Conservation (phyloP, 306 rosid species). For the Acacia acuminata region DNA sequence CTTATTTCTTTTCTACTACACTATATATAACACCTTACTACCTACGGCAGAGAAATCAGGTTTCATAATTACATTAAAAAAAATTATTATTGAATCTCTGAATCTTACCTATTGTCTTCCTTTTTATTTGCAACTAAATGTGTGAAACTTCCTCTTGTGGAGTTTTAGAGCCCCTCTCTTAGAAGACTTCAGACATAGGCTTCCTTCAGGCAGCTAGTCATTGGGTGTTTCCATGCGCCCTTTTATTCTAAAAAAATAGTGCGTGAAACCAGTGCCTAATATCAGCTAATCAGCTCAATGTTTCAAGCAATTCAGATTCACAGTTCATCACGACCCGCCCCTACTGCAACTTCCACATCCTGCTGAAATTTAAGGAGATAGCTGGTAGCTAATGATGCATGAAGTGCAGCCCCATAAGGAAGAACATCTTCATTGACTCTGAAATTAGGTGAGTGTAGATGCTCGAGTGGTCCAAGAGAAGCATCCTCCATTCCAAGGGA, state of each 20-base stretch:
- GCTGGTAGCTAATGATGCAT: constrained; percentile 72
- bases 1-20: background rate
- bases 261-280: background rate
- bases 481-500: constrained; percentile 60
- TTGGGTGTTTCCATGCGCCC: too few relatives aligned
- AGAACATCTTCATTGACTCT: constrained; percentile 68
- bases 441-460: constrained; percentile 64
- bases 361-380: constrained; percentile 54
- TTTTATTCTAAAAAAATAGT: background rate
- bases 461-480: constrained; percentile 29
- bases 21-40: background rate
- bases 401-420: constrained; percentile 88
- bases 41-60: background rate
- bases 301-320: constrained; percentile 25
- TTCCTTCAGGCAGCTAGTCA: too few relatives aligned
- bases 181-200: too few relatives aligned
- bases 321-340: constrained; percentile 51
- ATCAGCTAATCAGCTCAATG: background rate
- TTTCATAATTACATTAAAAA: background rate
- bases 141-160: background rate
- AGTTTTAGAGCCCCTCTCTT: too few relatives aligned
- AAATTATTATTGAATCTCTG: background rate
- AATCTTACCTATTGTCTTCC: background rate
- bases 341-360: constrained; percentile 27
- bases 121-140: background rate